These are phyloP conservation scores for Colletotrichum tamarilloi DNA, from an alignment of 2,329 filamentous ascomycete genomes.

Conservation along the genomic window DNA sequence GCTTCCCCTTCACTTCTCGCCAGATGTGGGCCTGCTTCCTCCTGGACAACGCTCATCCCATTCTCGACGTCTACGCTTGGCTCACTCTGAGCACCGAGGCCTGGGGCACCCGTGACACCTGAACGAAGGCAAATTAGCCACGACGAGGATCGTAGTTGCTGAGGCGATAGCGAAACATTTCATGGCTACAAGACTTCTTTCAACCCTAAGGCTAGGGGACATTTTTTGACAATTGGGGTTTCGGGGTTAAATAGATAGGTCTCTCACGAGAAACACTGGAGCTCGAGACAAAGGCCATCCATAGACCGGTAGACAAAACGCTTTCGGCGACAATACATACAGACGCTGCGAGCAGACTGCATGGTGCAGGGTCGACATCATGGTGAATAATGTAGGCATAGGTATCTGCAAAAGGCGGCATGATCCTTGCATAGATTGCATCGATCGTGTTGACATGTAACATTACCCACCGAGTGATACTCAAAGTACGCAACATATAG, in stretches of 20 bases:
- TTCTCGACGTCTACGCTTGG: slow-evolving; percentile 31
- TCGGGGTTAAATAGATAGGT: not conserved
- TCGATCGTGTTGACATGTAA: too few species aligned
- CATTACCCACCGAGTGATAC: not conserved
- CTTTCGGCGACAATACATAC: not conserved
- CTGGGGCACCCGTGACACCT: slow-evolving; percentile 24
- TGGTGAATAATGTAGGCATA: not conserved
- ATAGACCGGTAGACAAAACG: not conserved
- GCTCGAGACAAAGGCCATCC: not conserved
- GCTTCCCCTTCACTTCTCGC: slow-evolving; percentile 15
- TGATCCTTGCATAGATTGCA: too few species aligned
- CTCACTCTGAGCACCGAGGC: slow-evolving; percentile 22
- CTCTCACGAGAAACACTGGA: not conserved
- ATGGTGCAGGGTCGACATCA: not conserved
- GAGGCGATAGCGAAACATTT: not conserved
- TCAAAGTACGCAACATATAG: not conserved
- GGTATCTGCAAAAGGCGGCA: too few species aligned
- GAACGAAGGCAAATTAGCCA: not conserved
- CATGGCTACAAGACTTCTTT: not conserved
- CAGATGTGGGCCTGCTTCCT: slow-evolving; percentile 27
- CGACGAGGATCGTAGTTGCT: not conserved
- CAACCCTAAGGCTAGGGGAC: too few species aligned
- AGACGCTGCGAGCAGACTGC: not conserved
- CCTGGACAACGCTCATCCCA: slow-evolving; percentile 25
- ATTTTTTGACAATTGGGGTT: not conserved